Evolutionary conservation across 306 rosid species (phyloP).

Genomic region (Medicago ruthenica): DNA sequence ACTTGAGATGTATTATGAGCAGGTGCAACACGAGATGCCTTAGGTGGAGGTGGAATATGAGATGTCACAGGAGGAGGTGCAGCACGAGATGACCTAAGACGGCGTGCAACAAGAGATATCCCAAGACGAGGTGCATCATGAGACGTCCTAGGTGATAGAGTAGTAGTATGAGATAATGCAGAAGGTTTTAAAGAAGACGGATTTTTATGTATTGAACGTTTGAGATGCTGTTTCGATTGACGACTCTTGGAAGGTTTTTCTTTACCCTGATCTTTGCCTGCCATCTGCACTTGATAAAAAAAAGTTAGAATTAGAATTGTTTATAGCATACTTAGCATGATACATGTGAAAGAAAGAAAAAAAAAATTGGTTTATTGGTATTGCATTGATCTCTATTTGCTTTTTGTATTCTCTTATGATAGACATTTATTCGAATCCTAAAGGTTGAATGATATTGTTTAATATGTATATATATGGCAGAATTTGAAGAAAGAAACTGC

Average conservation of each 20-base stretch:
- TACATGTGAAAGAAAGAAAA: no score
- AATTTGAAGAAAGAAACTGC: conserved; percentile 71
- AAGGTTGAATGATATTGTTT: conserved; percentile 33
- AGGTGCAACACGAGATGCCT: not conserved
- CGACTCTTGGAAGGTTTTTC: not conserved
- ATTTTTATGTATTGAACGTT: not conserved
- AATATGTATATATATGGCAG: conserved; percentile 48
- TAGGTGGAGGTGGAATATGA: not conserved
- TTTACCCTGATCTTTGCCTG: no score
- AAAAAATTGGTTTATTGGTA: not conserved
- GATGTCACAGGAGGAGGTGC: not conserved
- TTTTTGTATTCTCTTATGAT: not conserved
- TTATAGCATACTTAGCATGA: no score
- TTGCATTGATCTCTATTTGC: not conserved
- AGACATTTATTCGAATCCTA: not conserved
- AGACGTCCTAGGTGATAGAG: no score
- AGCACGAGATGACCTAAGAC: not conserved
- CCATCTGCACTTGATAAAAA: no score
- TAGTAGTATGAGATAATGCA: no score
- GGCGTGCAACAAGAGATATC: not conserved
- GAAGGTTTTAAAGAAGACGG: no score
- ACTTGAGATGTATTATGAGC: not conserved
- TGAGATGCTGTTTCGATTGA: not conserved
- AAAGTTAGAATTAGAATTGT: no score
- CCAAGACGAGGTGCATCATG: not conserved